phyloP scores from a whole-genome alignment of 805 yeast genomes.

The Tetrapisispora namnaoensis region DNA sequence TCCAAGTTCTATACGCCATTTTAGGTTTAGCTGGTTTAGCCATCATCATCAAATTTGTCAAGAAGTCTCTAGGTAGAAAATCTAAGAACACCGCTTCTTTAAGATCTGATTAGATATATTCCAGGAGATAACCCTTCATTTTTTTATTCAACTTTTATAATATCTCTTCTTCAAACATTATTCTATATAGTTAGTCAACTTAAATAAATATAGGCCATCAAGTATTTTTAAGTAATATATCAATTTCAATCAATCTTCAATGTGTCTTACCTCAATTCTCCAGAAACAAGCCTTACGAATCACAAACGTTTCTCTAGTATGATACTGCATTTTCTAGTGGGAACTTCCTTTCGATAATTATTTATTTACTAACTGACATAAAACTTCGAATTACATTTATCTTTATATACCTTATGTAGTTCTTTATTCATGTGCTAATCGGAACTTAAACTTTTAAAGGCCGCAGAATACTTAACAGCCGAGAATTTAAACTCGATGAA shows the following conservation, averaged over 20 bases:
- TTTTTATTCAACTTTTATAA: neutral
- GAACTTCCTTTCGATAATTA: too few species aligned
- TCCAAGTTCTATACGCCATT: conserved; percentile 2
- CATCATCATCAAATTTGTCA: neutral
- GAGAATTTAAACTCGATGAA: too few species aligned
- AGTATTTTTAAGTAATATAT: neutral
- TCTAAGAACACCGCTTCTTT: conserved; percentile 3
- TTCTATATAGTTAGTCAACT: neutral
- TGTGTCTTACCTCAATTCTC: too few species aligned
- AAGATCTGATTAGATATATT: conserved; percentile 3
- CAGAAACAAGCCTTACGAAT: too few species aligned
- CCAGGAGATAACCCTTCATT: neutral
- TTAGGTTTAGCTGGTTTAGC: conserved; percentile 2
- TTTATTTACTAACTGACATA: too few species aligned
- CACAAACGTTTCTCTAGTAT: too few species aligned
- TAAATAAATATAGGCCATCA: neutral
- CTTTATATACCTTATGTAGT: too few species aligned
- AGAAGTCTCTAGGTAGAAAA: neutral
- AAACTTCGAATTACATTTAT: too few species aligned
- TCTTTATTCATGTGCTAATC: too few species aligned
- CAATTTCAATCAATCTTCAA: neutral
- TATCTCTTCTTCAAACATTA: neutral
- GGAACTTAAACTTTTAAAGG: neutral
- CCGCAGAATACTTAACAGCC: too few species aligned
- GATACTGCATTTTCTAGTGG: too few species aligned